A percentile compares a stretch with the other conserved stretches of the same genome.
These are phyloP conservation scores for Eragrostis tef DNA, from an alignment of 202 grass and related monocot species.

Conservation along the genomic window DNA sequence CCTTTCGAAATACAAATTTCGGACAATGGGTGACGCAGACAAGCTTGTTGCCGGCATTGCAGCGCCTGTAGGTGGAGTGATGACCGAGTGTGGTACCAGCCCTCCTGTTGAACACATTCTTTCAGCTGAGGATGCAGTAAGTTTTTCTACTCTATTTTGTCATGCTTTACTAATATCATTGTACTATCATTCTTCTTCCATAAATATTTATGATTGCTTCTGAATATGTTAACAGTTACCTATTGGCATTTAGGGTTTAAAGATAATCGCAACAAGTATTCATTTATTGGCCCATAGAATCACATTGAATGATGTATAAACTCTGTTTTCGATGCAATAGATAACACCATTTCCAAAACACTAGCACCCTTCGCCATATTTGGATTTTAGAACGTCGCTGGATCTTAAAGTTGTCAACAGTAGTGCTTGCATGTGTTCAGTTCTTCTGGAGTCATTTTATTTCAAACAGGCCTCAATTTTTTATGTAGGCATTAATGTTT, in stretches of 20 bases:
- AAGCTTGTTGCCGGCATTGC: slow-evolving; percentile 70
- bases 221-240: not conserved
- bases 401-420: not conserved
- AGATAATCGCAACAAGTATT: slow-evolving; percentile 16
- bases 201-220: not conserved
- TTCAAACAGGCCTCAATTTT: not conserved
- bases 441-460: not conserved
- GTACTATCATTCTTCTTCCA: slow-evolving; percentile 22
- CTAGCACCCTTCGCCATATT: not conserved
- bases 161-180: not conserved
- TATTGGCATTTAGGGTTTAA: slow-evolving; percentile 23
- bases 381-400: not conserved
- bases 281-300: not conserved
- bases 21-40: slow-evolving; percentile 57
- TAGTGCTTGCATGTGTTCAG: not conserved
- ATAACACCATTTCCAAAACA: not conserved
- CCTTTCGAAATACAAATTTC: slow-evolving; percentile 76
- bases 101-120: slow-evolving; percentile 74
- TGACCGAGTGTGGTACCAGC: slow-evolving; percentile 76
- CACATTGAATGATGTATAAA: not conserved
- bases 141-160: slow-evolving; percentile 14
- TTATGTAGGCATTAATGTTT: not conserved
- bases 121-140: slow-evolving; percentile 81
- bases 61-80: slow-evolving; percentile 69
- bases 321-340: not conserved